These are phyloP conservation scores for Lachnellula arida DNA, from an alignment of 2,329 filamentous ascomycete genomes.

Conservation along the genomic window DNA sequence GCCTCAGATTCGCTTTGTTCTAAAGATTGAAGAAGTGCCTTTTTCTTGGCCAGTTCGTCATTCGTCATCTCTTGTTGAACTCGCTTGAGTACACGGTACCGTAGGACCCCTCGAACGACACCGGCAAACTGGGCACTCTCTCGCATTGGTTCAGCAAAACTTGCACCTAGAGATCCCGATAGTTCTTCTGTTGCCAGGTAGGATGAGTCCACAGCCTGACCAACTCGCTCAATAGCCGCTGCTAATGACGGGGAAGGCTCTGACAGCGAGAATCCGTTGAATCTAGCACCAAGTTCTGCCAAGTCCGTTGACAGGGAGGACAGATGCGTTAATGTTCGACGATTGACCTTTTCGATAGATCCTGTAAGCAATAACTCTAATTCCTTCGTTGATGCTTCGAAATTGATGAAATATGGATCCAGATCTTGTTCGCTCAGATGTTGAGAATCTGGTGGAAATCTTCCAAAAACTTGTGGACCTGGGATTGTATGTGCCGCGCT, in stretches of 20 bases:
- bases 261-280: conserved; percentile 93
- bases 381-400: conserved; percentile 87
- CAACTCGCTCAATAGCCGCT: conserved; percentile 87
- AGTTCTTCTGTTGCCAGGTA: conserved; percentile 95
- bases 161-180: conserved; percentile 80
- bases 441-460: conserved; percentile 77
- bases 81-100: conserved; percentile 86
- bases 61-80: conserved; percentile 97
- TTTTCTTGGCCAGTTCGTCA: conserved; percentile 88
- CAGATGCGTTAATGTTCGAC: conserved; percentile 79
- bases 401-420: conserved; percentile 93
- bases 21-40: conserved; percentile 74
- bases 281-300: conserved; percentile 89
- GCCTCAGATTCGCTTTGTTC: conserved; percentile 92
- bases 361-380: conserved; percentile 83
- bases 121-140: conserved; percentile 97
- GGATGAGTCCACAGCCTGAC: conserved; percentile 91
- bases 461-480: conserved; percentile 60
- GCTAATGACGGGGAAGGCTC: conserved; percentile 86
- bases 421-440: conserved; percentile 82
- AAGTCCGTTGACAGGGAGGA: conserved; percentile 81
- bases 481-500: conserved; percentile 52
- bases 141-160: conserved; percentile 95
- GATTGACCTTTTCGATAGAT: conserved; percentile 95
- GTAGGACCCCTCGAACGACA: conserved; percentile 81